Evolutionary conservation across 169 alveolate species (phyloP).

Genomic region (Plasmodium vinckei): DNA sequence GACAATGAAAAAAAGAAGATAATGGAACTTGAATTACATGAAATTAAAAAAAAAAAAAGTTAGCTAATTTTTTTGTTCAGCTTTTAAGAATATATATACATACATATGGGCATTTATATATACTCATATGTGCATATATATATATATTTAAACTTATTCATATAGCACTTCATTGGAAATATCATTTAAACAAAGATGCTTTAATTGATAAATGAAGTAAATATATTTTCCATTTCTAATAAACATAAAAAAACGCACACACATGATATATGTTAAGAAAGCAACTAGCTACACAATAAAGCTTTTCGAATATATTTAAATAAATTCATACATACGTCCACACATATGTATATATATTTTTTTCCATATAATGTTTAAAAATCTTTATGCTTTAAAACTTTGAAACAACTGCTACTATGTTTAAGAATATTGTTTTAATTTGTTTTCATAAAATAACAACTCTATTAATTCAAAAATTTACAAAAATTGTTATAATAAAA

Average conservation of each 20-base stretch:
- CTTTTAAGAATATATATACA: not conserved
- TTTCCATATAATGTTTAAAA: not conserved
- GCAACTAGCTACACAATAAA: not conserved
- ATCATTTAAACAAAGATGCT: conserved; percentile 4
- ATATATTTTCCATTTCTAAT: conserved; percentile 3
- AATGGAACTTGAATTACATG: conserved; percentile 51
- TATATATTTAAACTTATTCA: not conserved
- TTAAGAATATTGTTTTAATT: too few species aligned
- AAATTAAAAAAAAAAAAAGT: conserved; percentile 47
- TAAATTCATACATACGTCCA: not conserved
- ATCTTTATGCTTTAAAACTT: not conserved
- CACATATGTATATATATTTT: not conserved
- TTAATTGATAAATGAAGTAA: conserved; percentile 34
- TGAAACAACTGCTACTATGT: too few species aligned
- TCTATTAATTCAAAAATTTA: too few species aligned
- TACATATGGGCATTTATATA: conserved; percentile 22
- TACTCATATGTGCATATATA: conserved; percentile 12
- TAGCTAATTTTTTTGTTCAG: not conserved
- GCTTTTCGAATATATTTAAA: not conserved
- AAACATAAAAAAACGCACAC: not conserved
- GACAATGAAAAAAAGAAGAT: conserved; percentile 36
- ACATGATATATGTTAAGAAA: not conserved
- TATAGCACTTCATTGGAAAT: not conserved
- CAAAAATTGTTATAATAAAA: not conserved
- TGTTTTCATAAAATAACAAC: too few species aligned